phyloP scores from a whole-genome alignment of 202 grass and related monocot genomes.

The Elaeis oleifera region DNA sequence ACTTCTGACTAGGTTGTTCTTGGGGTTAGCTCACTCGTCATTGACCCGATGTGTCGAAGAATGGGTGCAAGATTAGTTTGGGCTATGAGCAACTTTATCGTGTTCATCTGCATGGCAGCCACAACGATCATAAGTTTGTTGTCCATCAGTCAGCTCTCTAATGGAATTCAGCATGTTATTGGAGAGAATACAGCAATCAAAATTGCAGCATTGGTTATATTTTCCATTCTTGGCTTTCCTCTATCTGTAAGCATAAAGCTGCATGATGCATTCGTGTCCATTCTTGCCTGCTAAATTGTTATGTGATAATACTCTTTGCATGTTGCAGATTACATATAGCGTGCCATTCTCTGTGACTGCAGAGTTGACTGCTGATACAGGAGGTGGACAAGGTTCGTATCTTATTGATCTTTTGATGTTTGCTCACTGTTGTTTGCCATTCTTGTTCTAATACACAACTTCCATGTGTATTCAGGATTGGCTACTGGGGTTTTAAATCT shows the following conservation, averaged over 20 bases:
- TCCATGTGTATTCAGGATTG: neutral
- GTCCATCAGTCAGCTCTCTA: no score
- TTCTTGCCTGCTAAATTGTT: no score
- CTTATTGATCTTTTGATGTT: neutral
- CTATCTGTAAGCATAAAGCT: neutral
- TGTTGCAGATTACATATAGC: neutral
- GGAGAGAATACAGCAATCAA: neutral
- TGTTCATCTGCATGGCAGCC: slow-evolving; percentile 7
- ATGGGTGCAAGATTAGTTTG: slow-evolving; percentile 6
- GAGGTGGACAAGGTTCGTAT: neutral
- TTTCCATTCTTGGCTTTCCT: neutral
- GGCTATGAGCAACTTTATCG: slow-evolving; percentile 3
- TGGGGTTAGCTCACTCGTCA: neutral
- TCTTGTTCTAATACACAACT: neutral
- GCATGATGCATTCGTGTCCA: no score
- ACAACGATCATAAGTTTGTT: slow-evolving; percentile 2
- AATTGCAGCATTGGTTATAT: neutral
- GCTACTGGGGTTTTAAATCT: slow-evolving; percentile 2
- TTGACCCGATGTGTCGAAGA: slow-evolving; percentile 12
- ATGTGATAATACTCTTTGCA: neutral
- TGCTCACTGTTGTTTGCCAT: neutral
- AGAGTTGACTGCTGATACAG: neutral
- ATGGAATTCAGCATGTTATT: no score
- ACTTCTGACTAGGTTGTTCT: neutral
- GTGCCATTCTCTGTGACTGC: slow-evolving; percentile 1